Evolutionary conservation across 2,329 filamentous ascomycete genomes (phyloP).

Genomic region (Diaporthe sp.): DNA sequence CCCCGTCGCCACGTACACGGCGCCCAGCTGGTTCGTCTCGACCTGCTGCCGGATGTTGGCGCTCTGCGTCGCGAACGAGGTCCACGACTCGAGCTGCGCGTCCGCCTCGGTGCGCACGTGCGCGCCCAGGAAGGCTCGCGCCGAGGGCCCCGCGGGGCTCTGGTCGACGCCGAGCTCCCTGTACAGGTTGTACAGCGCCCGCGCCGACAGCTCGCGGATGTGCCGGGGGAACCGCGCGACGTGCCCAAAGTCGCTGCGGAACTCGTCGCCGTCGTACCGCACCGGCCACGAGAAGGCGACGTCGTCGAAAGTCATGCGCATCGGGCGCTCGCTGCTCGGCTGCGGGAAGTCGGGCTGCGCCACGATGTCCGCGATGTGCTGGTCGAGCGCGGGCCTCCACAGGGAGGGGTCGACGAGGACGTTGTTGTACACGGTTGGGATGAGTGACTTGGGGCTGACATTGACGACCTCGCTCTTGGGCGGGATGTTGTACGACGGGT

Average conservation of each 20-base stretch:
- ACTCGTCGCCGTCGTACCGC: constrained; percentile 35
- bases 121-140: constrained; percentile 35
- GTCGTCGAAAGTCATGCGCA: constrained; percentile 38
- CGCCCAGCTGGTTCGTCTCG: constrained; percentile 26
- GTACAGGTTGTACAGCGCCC: constrained; percentile 39
- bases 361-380: constrained; percentile 7
- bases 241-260: constrained; percentile 38
- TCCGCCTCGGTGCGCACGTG: constrained; percentile 39
- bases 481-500: constrained; percentile 27
- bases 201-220: constrained; percentile 39
- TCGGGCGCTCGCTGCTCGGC: constrained; percentile 8
- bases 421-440: constrained; percentile 9
- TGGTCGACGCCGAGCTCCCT: constrained; percentile 19
- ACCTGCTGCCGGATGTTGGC: constrained; percentile 32
- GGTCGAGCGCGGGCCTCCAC: constrained; percentile 35
- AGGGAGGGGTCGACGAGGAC: constrained; percentile 23
- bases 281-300: constrained; percentile 40
- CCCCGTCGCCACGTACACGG: constrained; percentile 41
- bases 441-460: constrained; percentile 27
- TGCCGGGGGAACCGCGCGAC: constrained; percentile 21
- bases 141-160: constrained; percentile 33
- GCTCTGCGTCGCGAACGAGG: constrained; percentile 34
- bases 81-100: constrained; percentile 37
- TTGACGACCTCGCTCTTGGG: constrained; percentile 24
- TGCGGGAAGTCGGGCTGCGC: not conserved